phyloP scores from a whole-genome alignment of 1,139 yeast species.

The Pneumocystis oryctolagi region DNA sequence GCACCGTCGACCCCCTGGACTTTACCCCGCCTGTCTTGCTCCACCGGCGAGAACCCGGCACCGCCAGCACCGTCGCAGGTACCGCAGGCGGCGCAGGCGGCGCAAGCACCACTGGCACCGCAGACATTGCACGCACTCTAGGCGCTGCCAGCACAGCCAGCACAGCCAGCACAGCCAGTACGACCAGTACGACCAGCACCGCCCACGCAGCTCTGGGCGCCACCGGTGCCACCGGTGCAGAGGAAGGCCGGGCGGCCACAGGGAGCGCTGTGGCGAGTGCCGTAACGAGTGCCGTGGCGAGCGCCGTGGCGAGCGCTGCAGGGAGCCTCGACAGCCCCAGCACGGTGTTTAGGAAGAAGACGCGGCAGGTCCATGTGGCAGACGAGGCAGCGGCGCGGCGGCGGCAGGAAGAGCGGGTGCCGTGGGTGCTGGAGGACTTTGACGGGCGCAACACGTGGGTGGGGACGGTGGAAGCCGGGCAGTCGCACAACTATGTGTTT shows the following conservation, averaged over 20 bases:
- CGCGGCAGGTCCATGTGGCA: slow-evolving; percentile 65
- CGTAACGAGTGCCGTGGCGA: too few relatives aligned
- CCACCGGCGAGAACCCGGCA: neutral
- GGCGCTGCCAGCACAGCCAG: too few relatives aligned
- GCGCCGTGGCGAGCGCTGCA: too few relatives aligned
- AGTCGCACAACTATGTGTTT: slow-evolving; percentile 70
- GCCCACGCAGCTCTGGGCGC: too few relatives aligned
- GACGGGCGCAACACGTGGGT: slow-evolving; percentile 91
- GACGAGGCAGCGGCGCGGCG: slow-evolving; percentile 69
- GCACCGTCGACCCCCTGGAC: neutral
- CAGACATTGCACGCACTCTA: too few relatives aligned
- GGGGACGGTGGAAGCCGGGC: slow-evolving; percentile 90
- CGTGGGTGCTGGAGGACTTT: slow-evolving; percentile 96
- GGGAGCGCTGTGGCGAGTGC: too few relatives aligned
- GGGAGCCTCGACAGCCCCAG: too few relatives aligned
- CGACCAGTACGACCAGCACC: too few relatives aligned
- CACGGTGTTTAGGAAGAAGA: slow-evolving; percentile 55
- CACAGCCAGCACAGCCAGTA: too few relatives aligned
- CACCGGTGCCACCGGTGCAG: too few relatives aligned
- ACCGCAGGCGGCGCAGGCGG: slow-evolving; percentile 88
- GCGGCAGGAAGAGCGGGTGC: slow-evolving; percentile 88
- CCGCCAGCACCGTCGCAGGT: neutral
- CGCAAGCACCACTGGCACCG: too few relatives aligned
- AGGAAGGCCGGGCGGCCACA: too few relatives aligned
- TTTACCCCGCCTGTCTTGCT: neutral